Conservation (phyloP, 176 grass and related monocot species). For the Cocos nucifera region DNA sequence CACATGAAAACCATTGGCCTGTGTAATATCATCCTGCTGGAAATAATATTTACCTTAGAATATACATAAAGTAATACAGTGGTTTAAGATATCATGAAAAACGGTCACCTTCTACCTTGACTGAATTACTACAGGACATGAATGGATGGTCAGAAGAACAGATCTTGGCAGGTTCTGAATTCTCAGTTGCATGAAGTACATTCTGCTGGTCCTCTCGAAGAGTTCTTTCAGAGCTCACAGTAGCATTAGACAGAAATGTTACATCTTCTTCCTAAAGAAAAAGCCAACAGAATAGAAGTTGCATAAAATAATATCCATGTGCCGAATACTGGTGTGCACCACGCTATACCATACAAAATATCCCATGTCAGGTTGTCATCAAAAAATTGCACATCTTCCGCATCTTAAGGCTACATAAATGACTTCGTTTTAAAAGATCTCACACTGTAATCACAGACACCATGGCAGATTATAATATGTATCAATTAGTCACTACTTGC, state of each 20-base stretch:
- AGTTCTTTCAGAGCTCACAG: conserved; percentile 8
- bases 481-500: no score
- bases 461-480: no score
- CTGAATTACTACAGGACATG: conserved; percentile 18
- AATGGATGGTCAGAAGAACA: conserved; percentile 19
- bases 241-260: conserved; percentile 4
- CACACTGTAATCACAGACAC: no score
- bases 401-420: no score
- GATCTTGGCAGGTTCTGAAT: conserved; percentile 5
- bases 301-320: no score
- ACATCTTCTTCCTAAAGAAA: conserved; percentile 23
- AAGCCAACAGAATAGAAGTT: background rate
- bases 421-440: no score
- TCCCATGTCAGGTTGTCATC: no score
- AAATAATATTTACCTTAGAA: background rate
- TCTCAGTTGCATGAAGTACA: conserved; percentile 10
- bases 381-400: no score
- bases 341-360: no score
- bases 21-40: conserved; percentile 1
- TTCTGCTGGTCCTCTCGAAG: conserved; percentile 12
- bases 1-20: background rate
- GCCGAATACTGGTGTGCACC: no score
- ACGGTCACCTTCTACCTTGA: background rate
- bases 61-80: no score
- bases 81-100: no score